Conservation (phyloP, 2,329 filamentous ascomycete species). For the Nigrograna mackinnonii region DNA sequence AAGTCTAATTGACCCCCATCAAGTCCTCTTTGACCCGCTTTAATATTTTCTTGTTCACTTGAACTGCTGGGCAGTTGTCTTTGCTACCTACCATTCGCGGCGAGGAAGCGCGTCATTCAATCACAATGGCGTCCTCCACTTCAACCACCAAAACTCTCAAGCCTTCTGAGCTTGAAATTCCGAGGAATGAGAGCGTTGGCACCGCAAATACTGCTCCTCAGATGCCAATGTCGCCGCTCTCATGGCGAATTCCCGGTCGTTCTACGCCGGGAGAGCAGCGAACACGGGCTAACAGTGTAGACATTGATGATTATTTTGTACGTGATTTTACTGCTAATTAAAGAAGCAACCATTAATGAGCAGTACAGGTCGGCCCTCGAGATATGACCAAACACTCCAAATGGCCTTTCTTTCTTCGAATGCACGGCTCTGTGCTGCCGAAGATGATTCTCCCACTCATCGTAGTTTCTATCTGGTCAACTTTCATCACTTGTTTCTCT, state of each 20-base stretch:
- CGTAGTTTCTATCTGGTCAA: conserved; percentile 68
- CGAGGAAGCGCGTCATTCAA: conserved; percentile 1
- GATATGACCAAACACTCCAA: conserved; percentile 75
- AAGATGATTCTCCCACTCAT: conserved; percentile 72
- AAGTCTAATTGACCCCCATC: not conserved
- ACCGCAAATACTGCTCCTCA: no score
- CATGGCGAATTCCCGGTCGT: conserved; percentile 31
- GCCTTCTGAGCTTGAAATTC: conserved; percentile 34
- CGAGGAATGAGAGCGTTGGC: no score
- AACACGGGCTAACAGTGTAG: conserved; percentile 19
- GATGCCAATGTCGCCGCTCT: conserved; percentile 32
- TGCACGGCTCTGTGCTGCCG: conserved; percentile 75
- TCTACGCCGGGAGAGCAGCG: no score
- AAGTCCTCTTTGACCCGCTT: conserved; percentile 2
- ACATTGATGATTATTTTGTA: conserved; percentile 64
- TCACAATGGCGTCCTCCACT: conserved; percentile 29
- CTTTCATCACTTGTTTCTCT: conserved; percentile 59
- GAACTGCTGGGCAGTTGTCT: conserved; percentile 35
- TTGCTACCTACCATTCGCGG: not conserved
- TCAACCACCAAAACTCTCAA: conserved; percentile 28
- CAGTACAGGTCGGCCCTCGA: conserved; percentile 57
- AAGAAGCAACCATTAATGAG: conserved; percentile 5
- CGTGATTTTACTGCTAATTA: conserved; percentile 13
- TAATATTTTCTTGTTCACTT: conserved; percentile 1
- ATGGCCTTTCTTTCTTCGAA: conserved; percentile 72